phyloP scores from a whole-genome alignment of 1,284 basidiomycete genomes.

The Sanguinoderma infundibulare region DNA sequence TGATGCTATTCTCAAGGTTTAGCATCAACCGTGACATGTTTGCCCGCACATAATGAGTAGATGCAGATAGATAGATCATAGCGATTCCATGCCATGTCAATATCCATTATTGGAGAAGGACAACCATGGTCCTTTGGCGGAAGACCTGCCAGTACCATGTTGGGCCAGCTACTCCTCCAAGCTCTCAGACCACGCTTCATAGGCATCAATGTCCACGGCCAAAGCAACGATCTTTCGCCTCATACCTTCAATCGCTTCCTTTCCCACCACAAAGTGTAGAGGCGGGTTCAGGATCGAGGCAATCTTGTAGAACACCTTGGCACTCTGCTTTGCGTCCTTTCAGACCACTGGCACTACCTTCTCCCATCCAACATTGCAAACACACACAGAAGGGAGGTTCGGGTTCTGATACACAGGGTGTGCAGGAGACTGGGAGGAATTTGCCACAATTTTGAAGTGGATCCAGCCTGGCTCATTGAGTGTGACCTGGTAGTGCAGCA shows the following conservation, averaged over 20 bases:
- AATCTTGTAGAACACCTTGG: constrained; percentile 16
- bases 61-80: too few relatives aligned
- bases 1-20: too few relatives aligned
- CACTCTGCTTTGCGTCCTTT: constrained; percentile 7
- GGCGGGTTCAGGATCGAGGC: constrained; percentile 10
- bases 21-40: too few relatives aligned
- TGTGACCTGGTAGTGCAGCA: neutral
- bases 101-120: too few relatives aligned
- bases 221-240: constrained; percentile 8
- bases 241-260: constrained; percentile 9
- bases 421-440: neutral
- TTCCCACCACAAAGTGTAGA: constrained; percentile 16
- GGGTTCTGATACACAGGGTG: constrained; percentile 21
- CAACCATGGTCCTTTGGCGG: too few relatives aligned
- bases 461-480: constrained; percentile 13
- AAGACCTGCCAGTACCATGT: too few relatives aligned
- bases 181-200: constrained; percentile 13
- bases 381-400: constrained; percentile 1
- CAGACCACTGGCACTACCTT: neutral
- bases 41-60: too few relatives aligned
- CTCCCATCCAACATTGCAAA: neutral
- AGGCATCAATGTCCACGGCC: neutral
- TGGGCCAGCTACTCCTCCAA: neutral
- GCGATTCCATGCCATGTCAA: too few relatives aligned
- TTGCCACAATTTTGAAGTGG: neutral